Percentiles rank a stretch among this genome's conserved stretches.
These are phyloP conservation scores for Colletotrichum chlorophyti DNA, from an alignment of 2,329 filamentous ascomycete genomes.

Conservation along the genomic window DNA sequence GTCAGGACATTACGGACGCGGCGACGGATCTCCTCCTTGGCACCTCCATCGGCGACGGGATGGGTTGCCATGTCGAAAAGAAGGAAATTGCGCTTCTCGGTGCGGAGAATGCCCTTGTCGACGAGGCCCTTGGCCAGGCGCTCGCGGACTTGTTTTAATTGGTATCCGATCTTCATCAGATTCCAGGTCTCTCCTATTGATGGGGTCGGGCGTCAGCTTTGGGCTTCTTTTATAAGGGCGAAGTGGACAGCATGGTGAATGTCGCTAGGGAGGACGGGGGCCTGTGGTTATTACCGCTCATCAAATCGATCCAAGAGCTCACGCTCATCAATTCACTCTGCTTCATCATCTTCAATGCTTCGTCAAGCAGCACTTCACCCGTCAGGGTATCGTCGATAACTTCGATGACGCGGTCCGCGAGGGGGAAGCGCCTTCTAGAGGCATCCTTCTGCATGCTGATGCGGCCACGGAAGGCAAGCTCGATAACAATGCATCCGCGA, in stretches of 20 bases:
- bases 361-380: constrained; percentile 95
- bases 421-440: constrained; percentile 86
- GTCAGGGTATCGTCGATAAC: constrained; percentile 96
- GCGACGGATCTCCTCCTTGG: constrained; percentile 95
- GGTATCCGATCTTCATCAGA: constrained; percentile 99
- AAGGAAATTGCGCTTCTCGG: constrained; percentile 98
- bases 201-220: constrained; percentile 9
- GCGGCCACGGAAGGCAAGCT: constrained; percentile 92
- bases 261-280: constrained; percentile 17
- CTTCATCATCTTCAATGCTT: constrained; percentile 99
- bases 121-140: constrained; percentile 96
- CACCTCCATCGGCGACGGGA: constrained; percentile 92
- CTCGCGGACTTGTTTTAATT: constrained; percentile 98
- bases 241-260: background rate
- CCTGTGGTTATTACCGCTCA: constrained; percentile 82
- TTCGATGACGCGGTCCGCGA: constrained; percentile 93
- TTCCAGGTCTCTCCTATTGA: constrained; percentile 95
- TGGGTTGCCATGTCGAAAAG: constrained; percentile 99
- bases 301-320: constrained; percentile 97
- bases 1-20: constrained; percentile 92
- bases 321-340: constrained; percentile 99
- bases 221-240: background rate
- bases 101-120: constrained; percentile 97
- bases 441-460: constrained; percentile 99
- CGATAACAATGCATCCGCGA: constrained; percentile 96